Evolutionary conservation across 2,329 filamentous ascomycete genomes (phyloP), one percentile per base, ranked within the genome.

Genomic region (Aureobasidium sp.): DNA sequence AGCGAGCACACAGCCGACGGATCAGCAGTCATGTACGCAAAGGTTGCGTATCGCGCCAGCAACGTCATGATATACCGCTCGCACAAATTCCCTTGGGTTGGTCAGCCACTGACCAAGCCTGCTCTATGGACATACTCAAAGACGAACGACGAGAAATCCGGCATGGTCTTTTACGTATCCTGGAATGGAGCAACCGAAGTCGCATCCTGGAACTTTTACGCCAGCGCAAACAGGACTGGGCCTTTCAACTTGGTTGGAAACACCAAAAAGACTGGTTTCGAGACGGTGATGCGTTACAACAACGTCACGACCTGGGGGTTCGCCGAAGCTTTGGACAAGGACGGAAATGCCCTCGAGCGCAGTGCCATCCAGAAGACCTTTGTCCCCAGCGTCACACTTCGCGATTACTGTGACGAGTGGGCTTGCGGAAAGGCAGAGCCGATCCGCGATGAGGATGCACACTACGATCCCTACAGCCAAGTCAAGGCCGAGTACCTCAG

Each of bases 61-160:
- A 71, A 65, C 65, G 75, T 80, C 2, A 75, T 79, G 65, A 81
- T 78, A 57, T 85, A 85, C 65, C 77, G 82, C 33, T 77, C 76
- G 2, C 79, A 79, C 68, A 81, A 80, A 65, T 78, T 74, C 64
- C 72, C 77, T 59, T 86, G 82, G 80, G 74, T 75, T 3, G 80
- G 78, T 0, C 67, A 71, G 11, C 80, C 81, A 2, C 51, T 69
- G 0, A 71, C 69, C n/a, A 77, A 74, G 19, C 74, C 69, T 51
- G 70, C 60, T 63, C 60, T 73, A 15, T 72, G 68, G 68, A 69
- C 73, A 4, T 73, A 68, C 64, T 74, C 75, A 0, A 67, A 74
- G 10, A 68, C 67, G 19, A 70, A 71, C 4, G 62, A 67, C 7
- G 65, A 67, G 1, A 50, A 59, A 19, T 63, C 64, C 64, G 23